phyloP scores from a whole-genome alignment of 1,284 basidiomycete species.

The Cryptococcus floricola region DNA sequence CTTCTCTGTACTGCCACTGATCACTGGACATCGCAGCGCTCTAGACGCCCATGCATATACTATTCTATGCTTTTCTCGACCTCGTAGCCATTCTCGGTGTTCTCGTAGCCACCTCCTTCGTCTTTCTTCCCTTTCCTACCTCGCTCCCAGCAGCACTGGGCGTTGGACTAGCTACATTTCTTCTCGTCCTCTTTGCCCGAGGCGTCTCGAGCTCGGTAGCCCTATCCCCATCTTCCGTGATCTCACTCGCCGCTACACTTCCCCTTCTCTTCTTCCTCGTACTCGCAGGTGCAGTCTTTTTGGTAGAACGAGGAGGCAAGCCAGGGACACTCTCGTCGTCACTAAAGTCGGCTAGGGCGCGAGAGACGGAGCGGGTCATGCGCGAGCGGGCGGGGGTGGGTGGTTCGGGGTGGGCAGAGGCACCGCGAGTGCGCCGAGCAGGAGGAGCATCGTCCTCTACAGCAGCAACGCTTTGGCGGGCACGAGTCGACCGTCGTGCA shows the following conservation, averaged over 20 bases:
- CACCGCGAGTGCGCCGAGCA: slow-evolving; percentile 2
- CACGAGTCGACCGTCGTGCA: background rate
- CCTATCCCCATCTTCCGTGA: slow-evolving; percentile 12
- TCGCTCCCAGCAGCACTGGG: slow-evolving; percentile 27
- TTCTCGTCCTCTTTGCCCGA: slow-evolving; percentile 23
- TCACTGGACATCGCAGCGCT: too few species aligned
- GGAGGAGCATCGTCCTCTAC: slow-evolving; percentile 10
- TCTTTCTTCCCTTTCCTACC: slow-evolving; percentile 12
- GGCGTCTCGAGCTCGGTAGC: background rate
- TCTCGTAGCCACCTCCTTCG: slow-evolving; percentile 17
- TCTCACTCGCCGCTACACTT: slow-evolving; percentile 20
- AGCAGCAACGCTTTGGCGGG: background rate
- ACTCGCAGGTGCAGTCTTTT: background rate
- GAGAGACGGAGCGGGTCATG: slow-evolving; percentile 30
- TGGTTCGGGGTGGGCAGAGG: slow-evolving; percentile 4
- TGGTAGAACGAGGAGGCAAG: background rate
- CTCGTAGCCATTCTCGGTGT: slow-evolving; percentile 25
- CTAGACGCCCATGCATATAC: background rate
- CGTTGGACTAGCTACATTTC: slow-evolving; percentile 37
- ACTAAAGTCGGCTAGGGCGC: slow-evolving; percentile 27
- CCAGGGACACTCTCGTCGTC: slow-evolving; percentile 12
- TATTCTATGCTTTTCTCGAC: slow-evolving; percentile 7
- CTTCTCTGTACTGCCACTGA: too few species aligned
- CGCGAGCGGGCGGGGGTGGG: slow-evolving; percentile 14
- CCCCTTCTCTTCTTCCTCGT: slow-evolving; percentile 12